phyloP scores from a whole-genome alignment of 2,329 filamentous ascomycete species.

The Juglanconis juglandina region DNA sequence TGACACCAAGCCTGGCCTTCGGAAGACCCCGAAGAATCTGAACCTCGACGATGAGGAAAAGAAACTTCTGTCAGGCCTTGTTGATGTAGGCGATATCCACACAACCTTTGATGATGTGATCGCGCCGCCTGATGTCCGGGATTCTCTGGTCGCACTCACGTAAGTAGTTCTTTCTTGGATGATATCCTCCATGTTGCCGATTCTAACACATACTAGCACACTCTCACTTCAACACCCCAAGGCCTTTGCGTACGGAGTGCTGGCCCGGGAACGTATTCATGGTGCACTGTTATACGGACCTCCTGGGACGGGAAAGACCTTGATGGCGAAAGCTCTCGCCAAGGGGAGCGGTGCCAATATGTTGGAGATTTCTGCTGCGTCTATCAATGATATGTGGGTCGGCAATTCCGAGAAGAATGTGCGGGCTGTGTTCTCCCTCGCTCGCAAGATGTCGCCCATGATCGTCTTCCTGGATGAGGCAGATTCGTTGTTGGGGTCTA shows the following conservation, averaged over 20 bases:
- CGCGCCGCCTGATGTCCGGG: slow-evolving; percentile 75
- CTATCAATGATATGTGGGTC: slow-evolving; percentile 94
- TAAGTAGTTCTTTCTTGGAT: not conserved
- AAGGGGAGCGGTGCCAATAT: slow-evolving; percentile 66
- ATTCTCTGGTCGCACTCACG: slow-evolving; percentile 84
- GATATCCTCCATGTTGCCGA: not conserved
- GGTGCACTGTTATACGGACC: slow-evolving; percentile 86
- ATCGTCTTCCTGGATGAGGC: slow-evolving; percentile 97
- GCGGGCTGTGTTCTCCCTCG: slow-evolving; percentile 83
- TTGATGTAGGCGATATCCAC: slow-evolving; percentile 75
- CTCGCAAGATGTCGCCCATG: slow-evolving; percentile 85
- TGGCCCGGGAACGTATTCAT: slow-evolving; percentile 86
- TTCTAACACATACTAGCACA: slow-evolving; percentile 37
- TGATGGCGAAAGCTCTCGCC: slow-evolving; percentile 66
- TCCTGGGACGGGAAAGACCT: slow-evolving; percentile 73
- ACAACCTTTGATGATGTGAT: slow-evolving; percentile 88
- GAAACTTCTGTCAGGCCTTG: slow-evolving; percentile 74
- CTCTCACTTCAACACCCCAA: slow-evolving; percentile 84
- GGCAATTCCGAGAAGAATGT: slow-evolving; percentile 97
- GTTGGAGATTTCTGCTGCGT: slow-evolving; percentile 87
- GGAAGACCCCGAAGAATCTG: slow-evolving; percentile 14
- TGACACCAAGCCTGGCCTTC: not conserved
- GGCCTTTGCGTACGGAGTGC: slow-evolving; percentile 92
- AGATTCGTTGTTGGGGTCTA: slow-evolving; percentile 82
- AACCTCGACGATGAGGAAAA: slow-evolving; percentile 76